phyloP scores from a whole-genome alignment of 345 rosid genomes.

The Lepidium africanum region DNA sequence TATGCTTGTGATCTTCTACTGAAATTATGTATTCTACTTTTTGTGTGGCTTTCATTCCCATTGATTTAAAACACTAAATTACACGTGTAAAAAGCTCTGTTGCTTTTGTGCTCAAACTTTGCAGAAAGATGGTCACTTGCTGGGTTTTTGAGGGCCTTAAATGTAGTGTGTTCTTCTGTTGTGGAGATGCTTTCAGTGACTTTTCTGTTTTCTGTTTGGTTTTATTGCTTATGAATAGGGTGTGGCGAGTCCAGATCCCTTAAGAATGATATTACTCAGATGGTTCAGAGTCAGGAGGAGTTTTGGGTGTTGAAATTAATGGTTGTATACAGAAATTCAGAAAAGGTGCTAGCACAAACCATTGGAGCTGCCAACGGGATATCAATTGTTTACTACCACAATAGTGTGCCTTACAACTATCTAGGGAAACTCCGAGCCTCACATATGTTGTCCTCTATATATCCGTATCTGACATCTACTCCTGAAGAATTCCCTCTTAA shows the following conservation, averaged over 20 bases:
- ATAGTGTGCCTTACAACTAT: constrained; percentile 58
- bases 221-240: constrained; percentile 41
- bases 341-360: constrained; percentile 57
- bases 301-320: constrained; percentile 46
- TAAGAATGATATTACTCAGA: constrained; percentile 45
- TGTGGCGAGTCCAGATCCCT: constrained; percentile 82
- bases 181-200: not conserved
- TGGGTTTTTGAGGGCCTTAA: not conserved
- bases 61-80: not conserved
- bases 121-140: not conserved
- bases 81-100: not conserved
- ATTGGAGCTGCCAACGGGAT: constrained; percentile 52
- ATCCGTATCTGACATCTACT: constrained; percentile 38
- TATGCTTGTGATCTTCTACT: too few relatives aligned
- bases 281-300: constrained; percentile 35
- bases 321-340: constrained; percentile 51
- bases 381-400: constrained; percentile 50
- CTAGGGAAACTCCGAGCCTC: constrained; percentile 58
- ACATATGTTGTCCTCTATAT: constrained; percentile 45
- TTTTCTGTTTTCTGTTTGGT: not conserved
- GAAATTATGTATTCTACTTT: not conserved
- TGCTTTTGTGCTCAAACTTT: not conserved
- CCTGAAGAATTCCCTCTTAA: constrained; percentile 51
- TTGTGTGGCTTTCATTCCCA: not conserved
- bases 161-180: not conserved